A percentile compares a stretch with the other conserved stretches of the same genome.
These are phyloP conservation scores for Botrytis pseudocinerea DNA, from an alignment of 2,329 filamentous ascomycete species.

Conservation along the genomic window DNA sequence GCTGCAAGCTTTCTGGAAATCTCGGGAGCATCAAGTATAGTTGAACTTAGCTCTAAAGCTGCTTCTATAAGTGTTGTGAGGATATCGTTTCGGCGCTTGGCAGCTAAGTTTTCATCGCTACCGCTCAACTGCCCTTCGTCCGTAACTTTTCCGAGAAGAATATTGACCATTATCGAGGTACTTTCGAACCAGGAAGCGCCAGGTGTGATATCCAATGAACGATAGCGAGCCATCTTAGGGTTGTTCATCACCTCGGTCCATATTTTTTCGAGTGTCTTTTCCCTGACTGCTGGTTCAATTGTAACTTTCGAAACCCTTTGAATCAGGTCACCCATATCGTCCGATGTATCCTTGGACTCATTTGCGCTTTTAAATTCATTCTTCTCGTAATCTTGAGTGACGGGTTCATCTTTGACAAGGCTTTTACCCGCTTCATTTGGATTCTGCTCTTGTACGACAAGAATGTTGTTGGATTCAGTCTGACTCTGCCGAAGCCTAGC, in stretches of 20 bases:
- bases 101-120: background rate
- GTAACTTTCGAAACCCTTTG: too few species aligned
- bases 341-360: too few species aligned
- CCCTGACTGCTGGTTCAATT: too few species aligned
- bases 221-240: background rate
- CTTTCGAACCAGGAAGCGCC: background rate
- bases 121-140: background rate
- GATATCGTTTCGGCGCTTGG: background rate
- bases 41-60: background rate
- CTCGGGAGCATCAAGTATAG: background rate
- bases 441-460: background rate
- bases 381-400: background rate
- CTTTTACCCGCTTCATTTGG: background rate
- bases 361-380: background rate
- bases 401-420: accelerated
- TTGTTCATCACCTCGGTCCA: background rate
- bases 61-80: background rate
- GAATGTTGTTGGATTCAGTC: background rate
- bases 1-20: background rate
- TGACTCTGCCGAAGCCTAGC: background rate
- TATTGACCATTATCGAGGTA: background rate
- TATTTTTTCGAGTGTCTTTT: background rate
- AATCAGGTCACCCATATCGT: too few species aligned
- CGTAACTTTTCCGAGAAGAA: background rate
- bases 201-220: background rate